Base-by-base conservation (phyloP, 345 rosid genomes). In the Schrenkiella parvula region DNA sequence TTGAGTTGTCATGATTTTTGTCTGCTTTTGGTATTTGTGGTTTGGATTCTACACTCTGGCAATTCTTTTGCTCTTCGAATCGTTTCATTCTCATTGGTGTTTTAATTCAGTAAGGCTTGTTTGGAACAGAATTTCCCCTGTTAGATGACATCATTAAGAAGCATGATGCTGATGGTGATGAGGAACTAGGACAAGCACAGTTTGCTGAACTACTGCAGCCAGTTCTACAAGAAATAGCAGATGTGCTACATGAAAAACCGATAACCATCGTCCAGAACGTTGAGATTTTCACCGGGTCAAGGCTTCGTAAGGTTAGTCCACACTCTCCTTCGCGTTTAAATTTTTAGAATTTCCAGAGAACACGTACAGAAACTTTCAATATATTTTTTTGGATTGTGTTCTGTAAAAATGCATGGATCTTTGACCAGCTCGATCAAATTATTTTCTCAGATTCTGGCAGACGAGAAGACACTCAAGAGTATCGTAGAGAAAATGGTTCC, bases 121-220 rank as follows among this genome's bases (percentile, higher is more conserved):
- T 37, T 79, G 80, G 62, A 71, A 57, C 95, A 92, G 96, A 87
- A 28, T 82, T 84, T 68, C 88, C 89, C 50, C 51, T 56, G 55
- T 64, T 92, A 70, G 82, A 88, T 71, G 88, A 83, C 42, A 88
- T 92, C 68, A 80, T 92, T 62, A 84, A 86, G 81, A 92, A 87
- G 70, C 87, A 88, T 53, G 85, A 85, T 70, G 95, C 85, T 25
- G 92, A 88, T 68, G 96, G 85, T 25, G 81, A 82, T 37, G 91
- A 76, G 73, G 88, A 86, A 54, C 73, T 92, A 56, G 98, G 98
- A 47, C 96, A 89, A 74, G 86, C 95, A 69, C 98, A 92, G 74
- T 92, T 92, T 76, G 96, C 98, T 1, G 80, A 90, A 51, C 65
- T 85, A 35, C 87, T 92, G 34, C 98, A 88, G 76, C 84, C 84